A percentile compares a stretch with the other conserved stretches of the same genome.
These are phyloP conservation scores for Cytospora chrysosperma DNA, from an alignment of 2,329 filamentous ascomycete species.

Conservation along the genomic window DNA sequence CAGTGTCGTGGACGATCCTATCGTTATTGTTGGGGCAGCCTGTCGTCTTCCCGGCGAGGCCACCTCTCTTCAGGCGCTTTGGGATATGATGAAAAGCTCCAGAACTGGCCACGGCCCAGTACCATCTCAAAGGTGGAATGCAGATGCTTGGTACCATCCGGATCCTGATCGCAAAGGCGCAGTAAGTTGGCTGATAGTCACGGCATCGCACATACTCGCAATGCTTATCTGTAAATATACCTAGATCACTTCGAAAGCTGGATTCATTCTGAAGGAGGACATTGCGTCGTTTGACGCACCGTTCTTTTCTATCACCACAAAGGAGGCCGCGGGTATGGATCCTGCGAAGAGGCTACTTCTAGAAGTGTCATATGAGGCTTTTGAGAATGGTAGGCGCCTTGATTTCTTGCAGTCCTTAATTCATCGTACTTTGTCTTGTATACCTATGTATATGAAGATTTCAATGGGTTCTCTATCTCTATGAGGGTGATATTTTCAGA, in stretches of 20 bases:
- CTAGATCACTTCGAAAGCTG: constrained; percentile 27
- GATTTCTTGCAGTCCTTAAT: too few relatives aligned
- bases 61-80: constrained; percentile 42
- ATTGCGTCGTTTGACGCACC: constrained; percentile 16
- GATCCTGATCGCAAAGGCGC: constrained; percentile 3
- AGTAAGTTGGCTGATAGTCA: background rate
- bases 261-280: constrained; percentile 2
- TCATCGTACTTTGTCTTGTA: too few relatives aligned
- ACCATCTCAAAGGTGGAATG: background rate
- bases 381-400: constrained; percentile 14
- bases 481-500: too few relatives aligned
- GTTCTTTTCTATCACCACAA: constrained; percentile 20
- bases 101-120: background rate
- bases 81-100: constrained; percentile 32
- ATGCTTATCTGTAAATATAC: too few relatives aligned
- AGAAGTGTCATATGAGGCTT: constrained; percentile 10
- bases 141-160: constrained; percentile 4
- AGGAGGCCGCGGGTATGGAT: constrained; percentile 16
- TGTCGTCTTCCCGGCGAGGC: constrained; percentile 46
- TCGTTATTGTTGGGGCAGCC: constrained; percentile 48
- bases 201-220: background rate
- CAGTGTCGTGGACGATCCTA: constrained; percentile 30
- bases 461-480: too few relatives aligned
- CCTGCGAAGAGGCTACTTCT: constrained; percentile 17
- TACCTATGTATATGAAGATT: too few relatives aligned